Evolutionary conservation across 495 filamentous ascomycete species (phyloP), one percentile per base, ranked within the genome.

Genomic region (Penicillium canescens): DNA sequence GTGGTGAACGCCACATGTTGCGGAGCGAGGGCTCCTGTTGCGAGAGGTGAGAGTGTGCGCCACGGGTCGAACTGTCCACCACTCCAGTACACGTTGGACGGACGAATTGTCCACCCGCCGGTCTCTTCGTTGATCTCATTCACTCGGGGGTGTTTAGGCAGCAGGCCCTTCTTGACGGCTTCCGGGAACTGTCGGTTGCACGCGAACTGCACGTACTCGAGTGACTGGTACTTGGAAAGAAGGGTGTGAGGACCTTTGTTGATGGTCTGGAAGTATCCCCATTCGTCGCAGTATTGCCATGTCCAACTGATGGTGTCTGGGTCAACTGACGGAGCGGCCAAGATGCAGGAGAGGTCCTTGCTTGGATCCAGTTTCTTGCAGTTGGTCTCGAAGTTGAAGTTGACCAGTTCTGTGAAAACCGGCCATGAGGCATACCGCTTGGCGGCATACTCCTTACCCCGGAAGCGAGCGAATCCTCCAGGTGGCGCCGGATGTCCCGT

Each of bases 201-300:
- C 31, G 69, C 62, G 34, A 74, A 63, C 47, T 80, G 79, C 35
- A 75, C 68, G 57, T 81, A 77, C 5, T 73, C 60, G 11, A 83
- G 74, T 20, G 69, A 78, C 51, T 82, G 78, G 55, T 77, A 84
- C 12, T 60, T 62, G 26, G 78, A 80, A 24, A 82, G 67, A 10
- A 86, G 63, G 10, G 76, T 73, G 50, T 79, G 69, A 7, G 65
- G 62, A 13, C 75, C 72, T 14, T 72, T 62, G 51, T 85, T 85
- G 54, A 77, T 74, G 54, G 71, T 72, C 56, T 84, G 82, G 56
- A 77, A 78, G 56, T 72, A 79, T 35, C 82, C 83, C 71, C 74
- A 84, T 61, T 85, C 76, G 10, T 79, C 79, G 64, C 83, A 85
- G 57, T 79, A 83, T 58, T 84, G 81, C 81, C 81, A 86, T 7